Evolutionary conservation across 139 green algal genomes (phyloP).

Genomic region (Gonium pectorale): DNA sequence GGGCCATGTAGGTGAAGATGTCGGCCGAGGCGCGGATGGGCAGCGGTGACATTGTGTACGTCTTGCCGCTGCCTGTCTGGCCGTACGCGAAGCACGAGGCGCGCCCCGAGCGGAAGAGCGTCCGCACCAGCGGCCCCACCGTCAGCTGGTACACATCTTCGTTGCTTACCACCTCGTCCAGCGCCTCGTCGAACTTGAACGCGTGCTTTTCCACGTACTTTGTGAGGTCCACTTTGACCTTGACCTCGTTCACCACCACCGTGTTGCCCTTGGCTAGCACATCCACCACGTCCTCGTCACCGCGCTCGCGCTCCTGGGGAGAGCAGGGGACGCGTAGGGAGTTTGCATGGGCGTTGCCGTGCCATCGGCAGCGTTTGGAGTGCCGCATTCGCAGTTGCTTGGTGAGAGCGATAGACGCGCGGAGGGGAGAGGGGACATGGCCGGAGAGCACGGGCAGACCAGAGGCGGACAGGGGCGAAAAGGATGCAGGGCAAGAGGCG

Average conservation of each 20-base stretch:
- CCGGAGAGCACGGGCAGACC: too few species aligned
- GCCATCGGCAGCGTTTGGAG: too few species aligned
- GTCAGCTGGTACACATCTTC: conserved; percentile 92
- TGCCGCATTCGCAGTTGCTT: too few species aligned
- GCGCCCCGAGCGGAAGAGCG: conserved; percentile 87
- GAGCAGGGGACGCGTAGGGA: neutral
- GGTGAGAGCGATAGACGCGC: too few species aligned
- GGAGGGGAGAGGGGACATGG: too few species aligned
- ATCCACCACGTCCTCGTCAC: conserved; percentile 92
- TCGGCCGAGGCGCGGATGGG: conserved; percentile 90
- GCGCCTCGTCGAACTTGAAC: conserved; percentile 96
- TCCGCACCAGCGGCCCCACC: conserved; percentile 93
- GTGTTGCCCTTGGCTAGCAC: conserved; percentile 53
- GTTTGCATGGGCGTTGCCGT: too few species aligned
- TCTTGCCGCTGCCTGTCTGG: conserved; percentile 96
- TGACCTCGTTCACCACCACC: conserved; percentile 88
- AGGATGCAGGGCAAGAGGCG: too few species aligned
- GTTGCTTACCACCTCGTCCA: conserved; percentile 91
- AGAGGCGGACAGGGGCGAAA: too few species aligned
- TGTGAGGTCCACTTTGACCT: conserved; percentile 92
- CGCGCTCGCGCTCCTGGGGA: conserved; percentile 77
- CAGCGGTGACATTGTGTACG: conserved; percentile 96
- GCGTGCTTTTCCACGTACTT: conserved; percentile 87
- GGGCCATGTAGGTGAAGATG: conserved; percentile 83
- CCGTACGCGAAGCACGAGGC: conserved; percentile 99